phyloP scores from a whole-genome alignment of 805 yeast species.

The Lachancea mirantina region DNA sequence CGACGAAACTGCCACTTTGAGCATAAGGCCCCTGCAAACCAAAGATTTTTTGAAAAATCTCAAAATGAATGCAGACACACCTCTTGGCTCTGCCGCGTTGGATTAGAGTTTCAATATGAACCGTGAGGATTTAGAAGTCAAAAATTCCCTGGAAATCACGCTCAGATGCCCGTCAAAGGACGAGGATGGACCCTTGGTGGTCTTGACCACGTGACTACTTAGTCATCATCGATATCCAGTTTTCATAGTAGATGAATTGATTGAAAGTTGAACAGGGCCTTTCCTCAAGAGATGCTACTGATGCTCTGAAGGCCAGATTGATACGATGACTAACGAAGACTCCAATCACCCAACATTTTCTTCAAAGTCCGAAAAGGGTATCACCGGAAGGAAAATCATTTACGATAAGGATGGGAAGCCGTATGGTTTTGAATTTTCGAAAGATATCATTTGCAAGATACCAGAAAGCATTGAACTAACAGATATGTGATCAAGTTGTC shows the following conservation, averaged over 20 bases:
- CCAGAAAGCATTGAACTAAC: slow-evolving; percentile 3
- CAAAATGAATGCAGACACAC: slow-evolving; percentile 17
- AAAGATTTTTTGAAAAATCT: slow-evolving; percentile 49
- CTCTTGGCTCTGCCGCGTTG: slow-evolving; percentile 18
- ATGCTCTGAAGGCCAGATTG: too few relatives aligned
- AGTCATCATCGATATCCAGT: too few relatives aligned
- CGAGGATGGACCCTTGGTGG: too few relatives aligned
- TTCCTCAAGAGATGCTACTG: too few relatives aligned
- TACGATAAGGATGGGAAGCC: slow-evolving; percentile 90
- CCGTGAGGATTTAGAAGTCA: too few relatives aligned
- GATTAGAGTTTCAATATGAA: slow-evolving; percentile 13
- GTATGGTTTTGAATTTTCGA: slow-evolving; percentile 44
- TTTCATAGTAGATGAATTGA: neutral
- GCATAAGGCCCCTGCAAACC: slow-evolving; percentile 57
- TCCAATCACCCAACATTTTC: neutral
- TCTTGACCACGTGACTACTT: too few relatives aligned
- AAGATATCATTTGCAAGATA: slow-evolving; percentile 1
- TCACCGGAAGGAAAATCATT: slow-evolving; percentile 54
- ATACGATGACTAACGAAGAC: too few relatives aligned
- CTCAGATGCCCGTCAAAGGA: neutral
- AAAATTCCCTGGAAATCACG: too few relatives aligned
- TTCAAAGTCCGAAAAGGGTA: neutral
- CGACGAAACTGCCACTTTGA: slow-evolving; percentile 32
- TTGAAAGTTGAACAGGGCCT: slow-evolving; percentile 1
- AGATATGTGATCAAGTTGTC: slow-evolving; percentile 45